These are phyloP conservation scores for Oxyria digyna DNA, from an alignment of 148 eudicot species.

Conservation along the genomic window DNA sequence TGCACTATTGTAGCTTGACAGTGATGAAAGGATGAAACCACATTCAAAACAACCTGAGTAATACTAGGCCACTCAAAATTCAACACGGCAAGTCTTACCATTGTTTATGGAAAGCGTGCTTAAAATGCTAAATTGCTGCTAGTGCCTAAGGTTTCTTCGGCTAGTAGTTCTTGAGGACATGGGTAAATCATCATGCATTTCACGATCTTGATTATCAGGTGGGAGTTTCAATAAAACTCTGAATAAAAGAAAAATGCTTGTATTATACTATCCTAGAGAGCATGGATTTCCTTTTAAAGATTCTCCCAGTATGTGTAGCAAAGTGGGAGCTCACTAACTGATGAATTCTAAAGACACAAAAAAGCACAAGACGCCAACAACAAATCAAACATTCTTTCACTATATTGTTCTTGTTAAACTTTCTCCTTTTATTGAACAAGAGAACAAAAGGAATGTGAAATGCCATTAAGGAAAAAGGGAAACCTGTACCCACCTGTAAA, in stretches of 20 bases:
- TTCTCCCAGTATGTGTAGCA: not conserved
- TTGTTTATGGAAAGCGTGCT: not conserved
- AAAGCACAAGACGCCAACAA: not conserved
- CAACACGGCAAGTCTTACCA: not conserved
- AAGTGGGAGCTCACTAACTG: not conserved
- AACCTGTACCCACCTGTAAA: not conserved
- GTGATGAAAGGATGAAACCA: too few species aligned
- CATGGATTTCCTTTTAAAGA: not conserved
- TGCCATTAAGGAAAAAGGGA: not conserved
- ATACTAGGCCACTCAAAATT: not conserved
- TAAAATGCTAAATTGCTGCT: not conserved
- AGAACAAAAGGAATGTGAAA: not conserved
- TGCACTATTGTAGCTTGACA: too few species aligned
- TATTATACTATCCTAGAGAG: not conserved
- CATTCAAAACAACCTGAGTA: too few species aligned
- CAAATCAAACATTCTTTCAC: not conserved
- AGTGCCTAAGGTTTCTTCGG: not conserved
- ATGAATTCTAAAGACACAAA: not conserved
- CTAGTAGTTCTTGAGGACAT: not conserved
- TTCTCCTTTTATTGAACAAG: not conserved
- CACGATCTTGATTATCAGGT: too few species aligned
- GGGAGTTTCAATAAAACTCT: too few species aligned
- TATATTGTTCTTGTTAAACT: too few species aligned
- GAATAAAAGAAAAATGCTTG: too few species aligned
- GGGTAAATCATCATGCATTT: not conserved